Evolutionary conservation across 257 asterid genomes (phyloP), one percentile per base, ranked within the genome.

Genomic region (Rauvolfia tetraphylla): DNA sequence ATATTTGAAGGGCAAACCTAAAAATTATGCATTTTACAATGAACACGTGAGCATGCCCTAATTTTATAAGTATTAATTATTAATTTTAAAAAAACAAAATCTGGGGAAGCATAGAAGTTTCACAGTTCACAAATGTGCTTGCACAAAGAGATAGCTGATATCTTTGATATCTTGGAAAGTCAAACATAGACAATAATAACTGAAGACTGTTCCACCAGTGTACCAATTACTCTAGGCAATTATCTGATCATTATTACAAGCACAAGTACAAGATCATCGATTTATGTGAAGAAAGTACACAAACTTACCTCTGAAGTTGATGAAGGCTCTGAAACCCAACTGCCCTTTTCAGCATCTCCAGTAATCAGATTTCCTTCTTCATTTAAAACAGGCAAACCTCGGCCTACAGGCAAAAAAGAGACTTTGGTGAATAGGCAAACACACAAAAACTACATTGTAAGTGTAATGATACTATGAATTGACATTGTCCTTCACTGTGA

Each of bases 281-380:
- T 66, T 34, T 36, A 34, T 34, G 48, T 25, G 22, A 34, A 1
- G 39, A 46, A 65, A 70, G 54, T 15, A 23, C 1, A 15, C 46
- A 78, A 54, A 71, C 62, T 65, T 85, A 93, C 98, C 93, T 93
- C 97, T 25, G 97, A 88, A 69, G 96, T 85, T 56, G 97, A 85
- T 53, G 92, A 39, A 62, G 89, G 77, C 78, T 91, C 95, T 57
- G 89, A 71, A n/a, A 79, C 81, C 85, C 79, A 85, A 76, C 80
- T 78, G 83, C 88, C 80, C 89, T 87, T 92, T 68, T 84, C 93
- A 79, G 92, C 76, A 63, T 89, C 97, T 44, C 90, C 93, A 10
- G 83, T 73, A 72, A 89, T 83, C 74, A 91, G 85, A 90, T 84
- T 88, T 58, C 98, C 97, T 76, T 95, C 92, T 90, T 93, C 98